phyloP scores from a whole-genome alignment of 108 stramenopile genomes.

The Conticribra weissflogii region DNA sequence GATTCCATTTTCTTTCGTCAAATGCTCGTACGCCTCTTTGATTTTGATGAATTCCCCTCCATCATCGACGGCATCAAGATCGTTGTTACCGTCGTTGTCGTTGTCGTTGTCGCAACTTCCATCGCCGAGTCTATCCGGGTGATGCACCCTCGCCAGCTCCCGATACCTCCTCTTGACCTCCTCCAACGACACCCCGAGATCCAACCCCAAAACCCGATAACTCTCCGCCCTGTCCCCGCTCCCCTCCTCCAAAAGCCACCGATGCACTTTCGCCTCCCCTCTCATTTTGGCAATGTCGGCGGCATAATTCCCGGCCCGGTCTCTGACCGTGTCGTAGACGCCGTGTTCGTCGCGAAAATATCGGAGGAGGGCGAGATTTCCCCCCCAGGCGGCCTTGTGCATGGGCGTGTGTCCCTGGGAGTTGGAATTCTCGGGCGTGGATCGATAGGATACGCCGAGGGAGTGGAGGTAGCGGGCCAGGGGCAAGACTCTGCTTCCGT shows the following conservation, averaged over 20 bases:
- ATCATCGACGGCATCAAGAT: slow-evolving; percentile 7
- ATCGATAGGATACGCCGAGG: slow-evolving; percentile 30
- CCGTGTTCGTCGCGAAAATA: slow-evolving; percentile 68
- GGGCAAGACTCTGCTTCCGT: slow-evolving; percentile 47
- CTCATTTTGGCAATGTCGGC: slow-evolving; percentile 88
- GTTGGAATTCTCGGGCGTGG: slow-evolving; percentile 43
- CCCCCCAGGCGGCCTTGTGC: slow-evolving; percentile 89
- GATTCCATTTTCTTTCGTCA: slow-evolving; percentile 49
- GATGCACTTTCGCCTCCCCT: slow-evolving; percentile 51
- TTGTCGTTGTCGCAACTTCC: slow-evolving; percentile 14
- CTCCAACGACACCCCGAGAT: slow-evolving; percentile 31
- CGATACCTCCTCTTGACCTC: slow-evolving; percentile 53
- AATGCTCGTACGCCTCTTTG: slow-evolving; percentile 51
- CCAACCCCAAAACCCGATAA: slow-evolving; percentile 59
- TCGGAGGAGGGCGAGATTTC: slow-evolving; percentile 62
- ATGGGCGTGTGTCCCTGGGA: slow-evolving; percentile 70
- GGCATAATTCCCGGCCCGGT: slow-evolving; percentile 79
- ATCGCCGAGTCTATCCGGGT: slow-evolving; percentile 60
- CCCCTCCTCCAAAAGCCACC: slow-evolving; percentile 62
- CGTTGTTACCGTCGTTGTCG: slow-evolving; percentile 5
- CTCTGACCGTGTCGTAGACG: slow-evolving; percentile 66
- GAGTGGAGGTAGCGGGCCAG: slow-evolving; percentile 49
- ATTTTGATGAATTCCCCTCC: slow-evolving; percentile 26
- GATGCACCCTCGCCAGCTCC: slow-evolving; percentile 51
- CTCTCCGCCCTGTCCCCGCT: slow-evolving; percentile 61